phyloP scores from a whole-genome alignment of 148 eudicot genomes.

The Chenopodium formosanum region DNA sequence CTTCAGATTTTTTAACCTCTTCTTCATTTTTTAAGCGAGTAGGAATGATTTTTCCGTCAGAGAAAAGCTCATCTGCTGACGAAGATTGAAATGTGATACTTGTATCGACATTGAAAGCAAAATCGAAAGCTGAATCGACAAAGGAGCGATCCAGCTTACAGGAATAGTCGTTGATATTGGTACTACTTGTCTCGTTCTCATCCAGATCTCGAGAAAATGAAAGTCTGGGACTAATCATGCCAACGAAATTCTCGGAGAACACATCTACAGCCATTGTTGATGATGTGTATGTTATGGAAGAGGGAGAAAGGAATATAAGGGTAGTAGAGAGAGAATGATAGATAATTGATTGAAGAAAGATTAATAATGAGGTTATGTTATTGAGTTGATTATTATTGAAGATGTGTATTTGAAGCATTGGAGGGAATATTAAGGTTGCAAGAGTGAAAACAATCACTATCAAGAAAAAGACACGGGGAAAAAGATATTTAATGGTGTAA shows the following conservation, averaged over 20 bases:
- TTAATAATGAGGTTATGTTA: constrained; percentile 8
- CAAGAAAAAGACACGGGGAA: background rate
- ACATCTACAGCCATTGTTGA: constrained; percentile 35
- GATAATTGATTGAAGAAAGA: background rate
- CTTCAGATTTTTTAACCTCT: background rate
- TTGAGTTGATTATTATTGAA: constrained; percentile 2
- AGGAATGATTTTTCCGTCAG: constrained; percentile 68
- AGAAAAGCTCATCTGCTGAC: constrained; percentile 79
- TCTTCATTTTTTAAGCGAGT: constrained; percentile 25
- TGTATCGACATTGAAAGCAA: constrained; percentile 50
- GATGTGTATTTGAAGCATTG: constrained; percentile 24
- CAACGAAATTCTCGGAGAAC: constrained; percentile 21
- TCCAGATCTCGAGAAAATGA: constrained; percentile 32
- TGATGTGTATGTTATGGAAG: too few relatives aligned
- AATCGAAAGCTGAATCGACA: constrained; percentile 48
- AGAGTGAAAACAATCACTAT: constrained; percentile 9
- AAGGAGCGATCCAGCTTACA: constrained; percentile 26
- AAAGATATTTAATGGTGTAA: background rate
- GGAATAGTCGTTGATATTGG: background rate
- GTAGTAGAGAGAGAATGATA: background rate
- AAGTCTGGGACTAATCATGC: constrained; percentile 30
- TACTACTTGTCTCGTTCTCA: background rate
- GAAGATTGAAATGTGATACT: constrained; percentile 31
- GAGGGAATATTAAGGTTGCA: constrained; percentile 32
- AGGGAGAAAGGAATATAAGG: too few relatives aligned